Evolutionary conservation across 306 rosid genomes (phyloP).

Genomic region (Vicia faba): DNA sequence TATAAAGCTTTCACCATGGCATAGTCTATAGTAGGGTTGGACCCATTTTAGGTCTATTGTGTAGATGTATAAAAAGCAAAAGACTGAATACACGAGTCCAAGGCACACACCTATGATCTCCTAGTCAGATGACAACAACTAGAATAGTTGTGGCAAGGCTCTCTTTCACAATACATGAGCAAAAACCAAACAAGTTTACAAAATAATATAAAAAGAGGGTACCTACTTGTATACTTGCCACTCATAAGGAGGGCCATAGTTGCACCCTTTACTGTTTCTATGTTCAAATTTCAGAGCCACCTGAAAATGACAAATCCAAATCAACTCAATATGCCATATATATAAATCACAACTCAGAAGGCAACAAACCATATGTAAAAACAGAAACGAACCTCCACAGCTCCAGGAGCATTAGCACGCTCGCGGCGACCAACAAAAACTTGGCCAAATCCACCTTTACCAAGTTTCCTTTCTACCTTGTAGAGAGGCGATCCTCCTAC

Average conservation of each 20-base stretch:
- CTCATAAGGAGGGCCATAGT: conserved; percentile 96
- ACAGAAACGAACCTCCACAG: conserved; percentile 59
- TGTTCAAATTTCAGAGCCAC: conserved; percentile 97
- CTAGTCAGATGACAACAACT: conserved; percentile 17
- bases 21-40: not conserved
- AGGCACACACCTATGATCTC: not conserved
- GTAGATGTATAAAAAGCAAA: conserved; percentile 2
- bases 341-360: conserved; percentile 7
- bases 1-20: not conserved
- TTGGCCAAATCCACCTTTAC: conserved; percentile 98
- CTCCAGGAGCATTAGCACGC: conserved; percentile 70
- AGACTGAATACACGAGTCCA: not conserved
- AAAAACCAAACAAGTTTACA: not conserved
- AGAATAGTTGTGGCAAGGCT: conserved; percentile 2
- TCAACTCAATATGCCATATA: conserved; percentile 16
- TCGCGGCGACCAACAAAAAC: conserved; percentile 96
- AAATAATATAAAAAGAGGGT: conserved; percentile 9
- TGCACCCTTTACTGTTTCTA: conserved; percentile 97
- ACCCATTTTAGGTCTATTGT: conserved; percentile 12
- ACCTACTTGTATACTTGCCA: conserved; percentile 99
- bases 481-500: conserved; percentile 92
- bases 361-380: not conserved
- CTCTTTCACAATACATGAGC: conserved; percentile 9
- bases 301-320: conserved; percentile 50
- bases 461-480: conserved; percentile 87